These are phyloP conservation scores for Daucus carota DNA, from an alignment of 129 eudicot genomes.

Conservation along the genomic window DNA sequence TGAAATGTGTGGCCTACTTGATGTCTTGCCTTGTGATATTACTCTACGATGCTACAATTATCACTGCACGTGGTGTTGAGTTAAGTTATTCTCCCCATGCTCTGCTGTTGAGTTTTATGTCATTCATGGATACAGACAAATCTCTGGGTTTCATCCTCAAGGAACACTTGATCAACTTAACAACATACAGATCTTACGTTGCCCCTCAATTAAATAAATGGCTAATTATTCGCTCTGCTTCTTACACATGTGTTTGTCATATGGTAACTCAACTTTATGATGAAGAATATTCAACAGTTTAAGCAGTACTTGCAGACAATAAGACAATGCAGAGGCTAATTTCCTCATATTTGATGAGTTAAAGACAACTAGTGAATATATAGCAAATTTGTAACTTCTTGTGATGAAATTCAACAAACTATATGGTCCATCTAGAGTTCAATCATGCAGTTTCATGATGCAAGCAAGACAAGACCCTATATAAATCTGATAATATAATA, in stretches of 20 bases:
- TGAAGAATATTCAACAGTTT: neutral
- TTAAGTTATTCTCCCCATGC: neutral
- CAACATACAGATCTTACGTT: neutral
- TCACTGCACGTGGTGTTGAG: neutral
- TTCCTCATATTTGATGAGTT: neutral
- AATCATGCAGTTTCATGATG: conserved; percentile 7
- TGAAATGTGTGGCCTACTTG: neutral
- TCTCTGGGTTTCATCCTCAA: neutral
- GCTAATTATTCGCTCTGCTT: neutral
- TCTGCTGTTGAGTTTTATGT: neutral
- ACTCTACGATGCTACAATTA: neutral
- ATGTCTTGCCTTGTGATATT: neutral
- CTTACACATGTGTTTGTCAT: neutral
- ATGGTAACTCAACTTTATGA: neutral
- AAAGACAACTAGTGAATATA: neutral
- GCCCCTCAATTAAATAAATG: neutral
- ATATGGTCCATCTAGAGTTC: neutral
- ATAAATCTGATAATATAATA: neutral
- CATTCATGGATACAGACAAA: neutral
- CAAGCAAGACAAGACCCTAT: neutral
- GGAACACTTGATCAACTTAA: neutral
- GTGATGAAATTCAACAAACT: conserved; percentile 1
- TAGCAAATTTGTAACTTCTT: neutral
- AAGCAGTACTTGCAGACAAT: neutral
- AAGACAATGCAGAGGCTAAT: neutral